Evolutionary conservation across 2,329 filamentous ascomycete genomes (phyloP).

Genomic region (Ceratocystiopsis brevicomis): DNA sequence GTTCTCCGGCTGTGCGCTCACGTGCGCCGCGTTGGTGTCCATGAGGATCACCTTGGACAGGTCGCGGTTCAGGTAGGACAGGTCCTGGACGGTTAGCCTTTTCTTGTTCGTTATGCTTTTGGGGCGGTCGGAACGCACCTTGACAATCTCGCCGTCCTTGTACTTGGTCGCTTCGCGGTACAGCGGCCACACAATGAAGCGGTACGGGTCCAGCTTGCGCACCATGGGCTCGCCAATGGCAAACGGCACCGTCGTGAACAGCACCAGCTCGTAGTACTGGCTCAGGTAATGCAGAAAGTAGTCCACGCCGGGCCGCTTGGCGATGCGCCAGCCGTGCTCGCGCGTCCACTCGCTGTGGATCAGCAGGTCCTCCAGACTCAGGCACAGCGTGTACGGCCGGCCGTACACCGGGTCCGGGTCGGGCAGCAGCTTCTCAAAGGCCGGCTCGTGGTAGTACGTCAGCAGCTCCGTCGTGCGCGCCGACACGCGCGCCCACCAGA

Average conservation of each 20-base stretch:
- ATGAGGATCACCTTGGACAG: conserved; percentile 89
- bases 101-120: too few species aligned
- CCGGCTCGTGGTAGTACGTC: conserved; percentile 88
- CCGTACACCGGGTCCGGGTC: conserved; percentile 61
- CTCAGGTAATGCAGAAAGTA: conserved; percentile 95
- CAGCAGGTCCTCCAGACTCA: conserved; percentile 84
- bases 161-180: conserved; percentile 96
- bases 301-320: conserved; percentile 86
- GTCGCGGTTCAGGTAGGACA: conserved; percentile 94
- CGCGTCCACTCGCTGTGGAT: conserved; percentile 89
- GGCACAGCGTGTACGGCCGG: conserved; percentile 77
- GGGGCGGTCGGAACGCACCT: conserved; percentile 41
- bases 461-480: conserved; percentile 58
- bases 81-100: conserved; percentile 39
- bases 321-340: conserved; percentile 86
- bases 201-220: conserved; percentile 85
- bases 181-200: conserved; percentile 85
- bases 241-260: conserved; percentile 80
- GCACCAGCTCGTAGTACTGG: conserved; percentile 93
- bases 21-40: conserved; percentile 67
- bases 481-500: conserved; percentile 66
- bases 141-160: conserved; percentile 88
- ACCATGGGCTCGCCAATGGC: conserved; percentile 73
- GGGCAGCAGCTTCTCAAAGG: conserved; percentile 82
- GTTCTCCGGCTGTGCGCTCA: conserved; percentile 86